Percentiles rank a stretch among this genome's conserved stretches.
phyloP scores from a whole-genome alignment of 495 filamentous ascomycete species.

The Xylaria telfairii region DNA sequence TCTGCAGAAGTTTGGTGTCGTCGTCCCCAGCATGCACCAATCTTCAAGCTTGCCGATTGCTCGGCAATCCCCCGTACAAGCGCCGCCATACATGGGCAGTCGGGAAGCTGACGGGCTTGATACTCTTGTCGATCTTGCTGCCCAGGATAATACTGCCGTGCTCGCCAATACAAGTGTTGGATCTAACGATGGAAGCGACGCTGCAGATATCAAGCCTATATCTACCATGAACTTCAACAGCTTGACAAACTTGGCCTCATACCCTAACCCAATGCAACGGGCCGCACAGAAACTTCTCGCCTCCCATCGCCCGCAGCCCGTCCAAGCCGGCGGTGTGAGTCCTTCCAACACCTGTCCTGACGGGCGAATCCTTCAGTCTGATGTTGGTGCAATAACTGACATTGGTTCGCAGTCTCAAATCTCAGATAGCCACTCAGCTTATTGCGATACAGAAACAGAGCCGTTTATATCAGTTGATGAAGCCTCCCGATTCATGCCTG shows the following conservation, averaged over 20 bases:
- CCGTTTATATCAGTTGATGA: constrained; percentile 15
- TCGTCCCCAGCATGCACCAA: not conserved
- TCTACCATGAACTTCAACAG: constrained; percentile 45
- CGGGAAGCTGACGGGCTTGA: not conserved
- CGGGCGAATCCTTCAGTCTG: constrained; percentile 3
- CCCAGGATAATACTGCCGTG: not conserved
- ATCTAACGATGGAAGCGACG: constrained; percentile 17
- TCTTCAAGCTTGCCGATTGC: not conserved
- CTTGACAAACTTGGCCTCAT: constrained; percentile 52
- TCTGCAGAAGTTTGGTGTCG: constrained; percentile 10
- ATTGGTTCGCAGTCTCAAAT: constrained; percentile 15
- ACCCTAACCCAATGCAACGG: constrained; percentile 54
- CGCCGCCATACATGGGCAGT: not conserved
- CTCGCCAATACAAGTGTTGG: not conserved
- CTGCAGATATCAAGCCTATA: constrained; percentile 34
- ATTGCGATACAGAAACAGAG: constrained; percentile 9
- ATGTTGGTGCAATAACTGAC: constrained; percentile 7
- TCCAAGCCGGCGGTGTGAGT: constrained; percentile 4
- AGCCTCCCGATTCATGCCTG: constrained; percentile 30
- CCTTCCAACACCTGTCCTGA: not conserved
- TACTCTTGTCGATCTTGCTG: not conserved
- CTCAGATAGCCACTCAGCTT: constrained; percentile 7
- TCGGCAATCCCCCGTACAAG: not conserved
- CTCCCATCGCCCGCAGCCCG: constrained; percentile 34
- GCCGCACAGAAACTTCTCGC: constrained; percentile 49